Evolutionary conservation across 768 basidiomycete genomes (phyloP).

Genomic region (Hemileccinum impolitum): DNA sequence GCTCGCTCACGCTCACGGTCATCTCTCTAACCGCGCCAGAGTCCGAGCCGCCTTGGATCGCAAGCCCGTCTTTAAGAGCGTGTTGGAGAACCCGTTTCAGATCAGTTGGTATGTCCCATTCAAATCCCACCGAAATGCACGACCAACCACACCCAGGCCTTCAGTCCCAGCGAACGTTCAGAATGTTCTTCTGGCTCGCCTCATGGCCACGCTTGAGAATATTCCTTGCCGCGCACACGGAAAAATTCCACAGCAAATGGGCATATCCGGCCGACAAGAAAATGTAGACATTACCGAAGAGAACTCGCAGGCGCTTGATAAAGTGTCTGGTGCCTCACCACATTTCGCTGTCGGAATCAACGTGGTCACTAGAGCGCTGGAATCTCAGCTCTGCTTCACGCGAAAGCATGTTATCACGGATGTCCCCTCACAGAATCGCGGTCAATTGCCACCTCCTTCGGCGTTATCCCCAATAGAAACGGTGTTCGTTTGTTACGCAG

Average conservation of each 20-base stretch:
- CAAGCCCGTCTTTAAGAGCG: slow-evolving; percentile 65
- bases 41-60: slow-evolving; percentile 43
- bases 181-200: slow-evolving; percentile 50
- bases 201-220: slow-evolving; percentile 50
- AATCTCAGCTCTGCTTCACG: slow-evolving; percentile 45
- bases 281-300: slow-evolving; percentile 29
- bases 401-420: slow-evolving; percentile 16
- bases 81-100: slow-evolving; percentile 69
- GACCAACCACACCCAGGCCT: slow-evolving; percentile 46
- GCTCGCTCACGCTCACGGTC: slow-evolving; percentile 49
- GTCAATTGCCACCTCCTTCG: neutral
- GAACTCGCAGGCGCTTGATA: neutral
- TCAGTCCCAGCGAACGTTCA: slow-evolving; percentile 60
- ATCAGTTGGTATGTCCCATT: slow-evolving; percentile 54
- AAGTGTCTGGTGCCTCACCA: slow-evolving; percentile 1
- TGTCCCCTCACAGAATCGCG: neutral
- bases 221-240: slow-evolving; percentile 36
- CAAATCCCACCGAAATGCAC: neutral
- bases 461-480: slow-evolving; percentile 25
- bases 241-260: slow-evolving; percentile 3
- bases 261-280: neutral
- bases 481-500: slow-evolving; percentile 71
- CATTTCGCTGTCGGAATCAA: slow-evolving; percentile 73
- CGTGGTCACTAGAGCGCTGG: slow-evolving; percentile 70
- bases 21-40: slow-evolving; percentile 63